Evolutionary conservation across 148 eudicot species (phyloP), one percentile per base, ranked within the genome.

Genomic region (Silene latifolia): DNA sequence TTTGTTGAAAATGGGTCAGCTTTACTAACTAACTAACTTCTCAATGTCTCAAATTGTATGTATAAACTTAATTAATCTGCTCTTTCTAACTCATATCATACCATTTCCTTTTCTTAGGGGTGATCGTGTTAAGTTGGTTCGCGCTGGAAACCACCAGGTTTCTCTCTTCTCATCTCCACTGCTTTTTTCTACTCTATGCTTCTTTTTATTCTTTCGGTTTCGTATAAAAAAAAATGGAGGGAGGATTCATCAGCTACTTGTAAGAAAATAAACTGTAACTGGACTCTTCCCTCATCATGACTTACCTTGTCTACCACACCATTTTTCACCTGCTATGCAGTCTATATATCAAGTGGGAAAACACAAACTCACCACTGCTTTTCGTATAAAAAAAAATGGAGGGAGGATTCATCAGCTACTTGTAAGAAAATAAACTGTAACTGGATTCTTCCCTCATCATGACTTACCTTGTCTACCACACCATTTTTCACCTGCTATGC

Each of bases 61-160:
- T 0, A n/a, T n/a, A n/a, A n/a, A 51, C 14, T 4, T 9, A 51
- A 51, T 15, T 2, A 51, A 13, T 51, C 18, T 51, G 17, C 56
- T 15, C 8, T 51, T 51, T 51, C 56, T 51, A 51, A 51, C 56
- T 13, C 7, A 0, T 19, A 32, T 3, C 17, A 21, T 25, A 0
- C 5, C 27, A 67, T 29, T 60, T 78, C 25, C 59, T 42, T 42
- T 82, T 85, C 79, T 60, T 92, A 95, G 98, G 81, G 91, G 96
- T 42, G 98, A 95, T 79, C 87, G 83, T 21, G 89, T 95, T 74
- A 90, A 95, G 66, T 82, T 89, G 82, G 93, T 95, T 35, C 85
- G 89, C 56, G 98, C 98, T 20, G 98, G 98, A 75, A 90, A 85
- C 75, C 98, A 95, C 83, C 97, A 92, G 97, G 98, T 94, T 58